Base-by-base conservation (phyloP, 2,329 filamentous ascomycete species). In the Dothistroma septosporum region DNA sequence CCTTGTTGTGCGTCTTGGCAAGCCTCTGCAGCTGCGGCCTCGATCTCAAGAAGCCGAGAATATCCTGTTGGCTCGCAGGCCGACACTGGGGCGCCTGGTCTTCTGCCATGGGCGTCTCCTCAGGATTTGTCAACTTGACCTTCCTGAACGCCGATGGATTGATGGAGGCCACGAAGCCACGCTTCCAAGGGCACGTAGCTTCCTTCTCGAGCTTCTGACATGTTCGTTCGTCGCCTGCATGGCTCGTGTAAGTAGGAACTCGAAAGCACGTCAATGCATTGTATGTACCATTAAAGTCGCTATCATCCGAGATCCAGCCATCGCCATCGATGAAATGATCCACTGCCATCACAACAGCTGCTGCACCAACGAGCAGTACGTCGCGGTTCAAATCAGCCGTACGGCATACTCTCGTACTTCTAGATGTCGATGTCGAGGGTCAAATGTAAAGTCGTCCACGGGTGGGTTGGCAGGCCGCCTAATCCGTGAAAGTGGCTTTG, bases 231-330 rank as follows among this genome's bases (percentile, higher is more conserved):
- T 65, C 64, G 35, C 66, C 65, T 66, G 32, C 21, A 21, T 19
- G 12, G n/a, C 44, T 21, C 44, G 3, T 37, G 10, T n/a, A 19
- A 19, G 12, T 3, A 48, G n/a, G 10, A 35, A n/a, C n/a, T 14
- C 32, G 33, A 28, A 16, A 47, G 32, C 2, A 24, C 32, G 14
- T 16, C 14, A 41, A 14, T n/a, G 11, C 11, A 22, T 46, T 6
- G 2, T 28, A 3, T 50, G 60, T 72, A 79, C 78, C 78, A 60
- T 76, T 76, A 67, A 79, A 79, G 66, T 74, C 76, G 28, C 77
- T 78, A 21, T 80, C 78, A 60, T 79, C 77, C 3, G 67, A 70
- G n/a, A 72, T 63, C 53, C 56, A 67, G n/a, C 24, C 61, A 46
- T 31, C 57, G 55, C 59, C 63, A 16, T 53, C 49, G 32, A 59